Evolutionary conservation across 2,329 filamentous ascomycete genomes (phyloP), one percentile per base, ranked within the genome.

Genomic region (Chrysoporthe puriensis): DNA sequence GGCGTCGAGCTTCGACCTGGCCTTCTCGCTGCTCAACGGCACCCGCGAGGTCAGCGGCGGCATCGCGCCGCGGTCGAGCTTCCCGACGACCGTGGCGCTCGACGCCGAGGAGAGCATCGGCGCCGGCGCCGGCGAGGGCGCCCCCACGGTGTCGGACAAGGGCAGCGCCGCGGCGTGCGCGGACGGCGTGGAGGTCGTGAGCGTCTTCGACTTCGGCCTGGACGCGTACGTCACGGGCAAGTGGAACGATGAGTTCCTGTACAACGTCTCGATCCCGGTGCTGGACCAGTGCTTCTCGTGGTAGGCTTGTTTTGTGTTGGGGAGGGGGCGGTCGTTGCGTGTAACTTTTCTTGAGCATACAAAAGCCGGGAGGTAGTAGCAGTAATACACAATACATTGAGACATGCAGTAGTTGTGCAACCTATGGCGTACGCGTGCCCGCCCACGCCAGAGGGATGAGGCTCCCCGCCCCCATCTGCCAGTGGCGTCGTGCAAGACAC

Each of bases 201-300:
- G 71, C 36, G 73, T 75, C 60, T 76, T 76, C 60, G 66, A 69
- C 50, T 76, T 76, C 14, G 72, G 66, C 59, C 67, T 76, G 34
- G 36, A 71, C 11, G 74, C 72, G 4, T 74, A 70, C n/a, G 74
- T 74, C 11, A 74, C 72, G 13, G 63, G 63, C 9, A 67, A 74
- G 68, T 73, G 74, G 69, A 74, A 73, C 70, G 70, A 70, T 56
- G 69, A 69, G 66, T 71, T 71, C 32, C 66, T 74, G 1, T 76
- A 74, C 65, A 73, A 68, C 44, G 70, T 73, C 13, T 68, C 69
- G 16, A 67, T 75, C 3, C 74, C 74, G 1, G 71, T 76, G 42
- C 72, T 71, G 8, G 68, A 73, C 42, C 62, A 73, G 68, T 76
- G 74, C 62, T 74, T 76, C 62, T 68, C 71, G 18, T 74, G 72